A percentile compares a stretch with the other conserved stretches of the same genome.
These are phyloP conservation scores for Aspergillus niger DNA, from an alignment of 2,329 filamentous ascomycete genomes.

Conservation along the genomic window DNA sequence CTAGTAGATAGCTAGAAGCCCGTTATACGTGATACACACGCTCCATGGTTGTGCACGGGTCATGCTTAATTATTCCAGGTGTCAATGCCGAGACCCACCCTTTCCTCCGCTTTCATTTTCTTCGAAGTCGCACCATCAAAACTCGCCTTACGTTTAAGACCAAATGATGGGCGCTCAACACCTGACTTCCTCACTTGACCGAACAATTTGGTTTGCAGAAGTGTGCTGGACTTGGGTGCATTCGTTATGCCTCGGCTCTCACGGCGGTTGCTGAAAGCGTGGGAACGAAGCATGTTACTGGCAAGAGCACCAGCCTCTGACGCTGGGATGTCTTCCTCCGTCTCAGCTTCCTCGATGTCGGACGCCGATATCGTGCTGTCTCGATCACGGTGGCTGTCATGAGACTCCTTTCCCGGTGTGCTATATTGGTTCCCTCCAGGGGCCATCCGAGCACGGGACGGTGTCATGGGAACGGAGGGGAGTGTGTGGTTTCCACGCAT, in stretches of 20 bases:
- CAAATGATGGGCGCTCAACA: constrained; percentile 35
- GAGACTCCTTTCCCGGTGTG: constrained; percentile 59
- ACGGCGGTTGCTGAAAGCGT: constrained; percentile 47
- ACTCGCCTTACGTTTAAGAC: constrained; percentile 45
- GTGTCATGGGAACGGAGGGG: constrained; percentile 80
- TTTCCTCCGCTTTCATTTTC: constrained; percentile 52
- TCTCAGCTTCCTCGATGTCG: constrained; percentile 54
- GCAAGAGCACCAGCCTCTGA: constrained; percentile 79
- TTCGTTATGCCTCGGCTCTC: constrained; percentile 36
- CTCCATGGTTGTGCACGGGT: constrained; percentile 29
- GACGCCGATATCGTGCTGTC: constrained; percentile 82
- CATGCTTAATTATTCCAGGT: constrained; percentile 32
- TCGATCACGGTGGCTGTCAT: constrained; percentile 62
- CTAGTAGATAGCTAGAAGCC: not conserved
- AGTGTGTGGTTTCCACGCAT: constrained; percentile 77
- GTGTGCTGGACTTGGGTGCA: constrained; percentile 47
- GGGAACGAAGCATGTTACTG: constrained; percentile 69
- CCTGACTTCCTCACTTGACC: constrained; percentile 62
- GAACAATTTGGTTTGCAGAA: constrained; percentile 65
- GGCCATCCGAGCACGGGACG: constrained; percentile 56
- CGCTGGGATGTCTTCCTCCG: constrained; percentile 67
- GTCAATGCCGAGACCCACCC: constrained; percentile 60
- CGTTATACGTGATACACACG: not conserved
- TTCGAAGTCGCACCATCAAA: constrained; percentile 47
- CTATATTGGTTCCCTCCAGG: constrained; percentile 57